phyloP scores from a whole-genome alignment of 805 yeast genomes.

The Cephaloascus albidus region DNA sequence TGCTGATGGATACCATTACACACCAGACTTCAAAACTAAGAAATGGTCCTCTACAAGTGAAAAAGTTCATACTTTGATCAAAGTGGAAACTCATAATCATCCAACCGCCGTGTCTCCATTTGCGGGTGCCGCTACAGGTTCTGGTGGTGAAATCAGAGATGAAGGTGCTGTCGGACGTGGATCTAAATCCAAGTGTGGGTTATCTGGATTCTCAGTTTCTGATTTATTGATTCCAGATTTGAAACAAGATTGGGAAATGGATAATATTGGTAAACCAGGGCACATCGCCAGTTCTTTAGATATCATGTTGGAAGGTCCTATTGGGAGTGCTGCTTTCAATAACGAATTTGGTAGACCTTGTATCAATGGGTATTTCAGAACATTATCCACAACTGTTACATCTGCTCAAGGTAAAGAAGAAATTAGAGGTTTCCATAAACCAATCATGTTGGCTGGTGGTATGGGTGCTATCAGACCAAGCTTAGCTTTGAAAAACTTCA shows the following conservation, averaged over 20 bases:
- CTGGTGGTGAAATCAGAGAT: slow-evolving; percentile 99
- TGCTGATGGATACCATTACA: slow-evolving; percentile 61
- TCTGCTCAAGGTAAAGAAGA: slow-evolving; percentile 57
- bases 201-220: slow-evolving; percentile 86
- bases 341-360: slow-evolving; percentile 99
- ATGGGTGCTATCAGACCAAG: slow-evolving; percentile 94
- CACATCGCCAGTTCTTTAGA: slow-evolving; percentile 92
- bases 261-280: slow-evolving; percentile 72
- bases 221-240: slow-evolving; percentile 81
- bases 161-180: slow-evolving; percentile 99
- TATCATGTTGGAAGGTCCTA: slow-evolving; percentile 94
- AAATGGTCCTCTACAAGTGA: slow-evolving; percentile 72
- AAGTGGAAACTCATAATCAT: slow-evolving; percentile 98
- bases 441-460: slow-evolving; percentile 99
- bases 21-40: slow-evolving; percentile 68
- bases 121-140: slow-evolving; percentile 99
- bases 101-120: slow-evolving; percentile 99
- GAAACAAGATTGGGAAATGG: slow-evolving; percentile 91
- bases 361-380: slow-evolving; percentile 92
- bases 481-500: slow-evolving; percentile 78
- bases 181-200: slow-evolving; percentile 92
- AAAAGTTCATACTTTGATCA: slow-evolving; percentile 78
- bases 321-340: slow-evolving; percentile 97
- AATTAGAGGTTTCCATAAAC: slow-evolving; percentile 95
- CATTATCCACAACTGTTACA: slow-evolving; percentile 73